phyloP scores from a whole-genome alignment of 805 yeast genomes.

The Saccharomyces mikatae region DNA sequence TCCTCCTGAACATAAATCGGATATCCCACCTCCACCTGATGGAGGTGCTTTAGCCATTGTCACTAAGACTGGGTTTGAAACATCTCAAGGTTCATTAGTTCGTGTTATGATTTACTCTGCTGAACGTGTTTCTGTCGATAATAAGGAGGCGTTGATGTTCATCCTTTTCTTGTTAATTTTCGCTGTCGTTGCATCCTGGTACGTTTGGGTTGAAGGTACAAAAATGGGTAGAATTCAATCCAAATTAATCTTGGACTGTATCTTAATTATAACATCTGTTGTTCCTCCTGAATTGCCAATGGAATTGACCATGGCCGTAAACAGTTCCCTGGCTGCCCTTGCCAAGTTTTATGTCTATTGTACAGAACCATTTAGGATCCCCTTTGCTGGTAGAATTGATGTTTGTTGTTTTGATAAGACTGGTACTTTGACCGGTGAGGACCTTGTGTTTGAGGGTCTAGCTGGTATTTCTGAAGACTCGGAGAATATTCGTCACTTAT shows the following conservation, averaged over 20 bases:
- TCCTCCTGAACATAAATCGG: slow-evolving; percentile 41
- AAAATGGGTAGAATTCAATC: slow-evolving; percentile 92
- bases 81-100: slow-evolving; percentile 94
- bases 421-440: slow-evolving; percentile 96
- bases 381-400: slow-evolving; percentile 94
- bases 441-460: slow-evolving; percentile 89
- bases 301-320: slow-evolving; percentile 98
- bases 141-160: slow-evolving; percentile 87
- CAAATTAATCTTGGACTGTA: slow-evolving; percentile 89
- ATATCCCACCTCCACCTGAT: slow-evolving; percentile 70
- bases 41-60: slow-evolving; percentile 87
- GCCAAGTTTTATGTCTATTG: slow-evolving; percentile 86
- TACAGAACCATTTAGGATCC: slow-evolving; percentile 97
- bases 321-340: slow-evolving; percentile 79
- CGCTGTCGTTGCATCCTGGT: slow-evolving; percentile 93
- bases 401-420: slow-evolving; percentile 98
- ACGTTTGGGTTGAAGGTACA: slow-evolving; percentile 97
- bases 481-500: slow-evolving; percentile 46
- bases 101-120: slow-evolving; percentile 96
- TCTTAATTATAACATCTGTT: slow-evolving; percentile 90
- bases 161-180: slow-evolving; percentile 82
- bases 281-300: slow-evolving; percentile 98
- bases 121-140: slow-evolving; percentile 93
- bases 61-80: slow-evolving; percentile 93
- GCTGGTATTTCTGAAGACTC: slow-evolving; percentile 59